Percentiles rank a stretch among this genome's conserved stretches.
phyloP scores from a whole-genome alignment of 139 green algal genomes.

The Chlorella sp. region DNA sequence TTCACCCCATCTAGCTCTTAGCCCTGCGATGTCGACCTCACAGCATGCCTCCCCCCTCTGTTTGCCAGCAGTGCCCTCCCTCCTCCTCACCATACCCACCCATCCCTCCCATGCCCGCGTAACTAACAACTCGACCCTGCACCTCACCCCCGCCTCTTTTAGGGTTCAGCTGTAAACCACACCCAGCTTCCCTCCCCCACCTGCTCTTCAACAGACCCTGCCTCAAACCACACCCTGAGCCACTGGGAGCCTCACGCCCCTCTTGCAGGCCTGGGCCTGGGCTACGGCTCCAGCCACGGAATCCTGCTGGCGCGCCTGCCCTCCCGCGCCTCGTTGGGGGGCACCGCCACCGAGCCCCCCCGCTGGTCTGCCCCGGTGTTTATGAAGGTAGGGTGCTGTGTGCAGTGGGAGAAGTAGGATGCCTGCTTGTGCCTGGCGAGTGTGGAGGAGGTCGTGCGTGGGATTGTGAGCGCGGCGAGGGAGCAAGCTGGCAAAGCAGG shows the following conservation, averaged over 20 bases:
- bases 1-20: too few species aligned
- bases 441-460: too few species aligned
- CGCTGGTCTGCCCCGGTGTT: slow-evolving; percentile 25
- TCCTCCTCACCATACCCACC: too few species aligned
- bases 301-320: slow-evolving; percentile 20
- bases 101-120: neutral
- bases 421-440: too few species aligned
- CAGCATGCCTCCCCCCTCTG: too few species aligned
- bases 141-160: too few species aligned
- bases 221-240: too few species aligned
- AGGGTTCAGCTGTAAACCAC: too few species aligned
- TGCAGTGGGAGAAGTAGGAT: neutral
- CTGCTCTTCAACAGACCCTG: neutral
- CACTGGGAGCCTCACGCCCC: neutral
- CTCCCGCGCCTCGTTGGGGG: neutral
- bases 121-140: neutral
- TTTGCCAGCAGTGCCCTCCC: too few species aligned
- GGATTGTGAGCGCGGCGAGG: too few species aligned
- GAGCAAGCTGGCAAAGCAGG: too few species aligned
- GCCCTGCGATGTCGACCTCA: too few species aligned
- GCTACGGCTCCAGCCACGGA: neutral
- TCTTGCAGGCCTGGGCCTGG: slow-evolving; percentile 7
- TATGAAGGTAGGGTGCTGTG: neutral
- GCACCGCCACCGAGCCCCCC: neutral
- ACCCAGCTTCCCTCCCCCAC: neutral